A percentile compares a stretch with the other conserved stretches of the same genome.
These are phyloP conservation scores for Blepharisma undulans DNA, from an alignment of 169 alveolate genomes.

Conservation along the genomic window DNA sequence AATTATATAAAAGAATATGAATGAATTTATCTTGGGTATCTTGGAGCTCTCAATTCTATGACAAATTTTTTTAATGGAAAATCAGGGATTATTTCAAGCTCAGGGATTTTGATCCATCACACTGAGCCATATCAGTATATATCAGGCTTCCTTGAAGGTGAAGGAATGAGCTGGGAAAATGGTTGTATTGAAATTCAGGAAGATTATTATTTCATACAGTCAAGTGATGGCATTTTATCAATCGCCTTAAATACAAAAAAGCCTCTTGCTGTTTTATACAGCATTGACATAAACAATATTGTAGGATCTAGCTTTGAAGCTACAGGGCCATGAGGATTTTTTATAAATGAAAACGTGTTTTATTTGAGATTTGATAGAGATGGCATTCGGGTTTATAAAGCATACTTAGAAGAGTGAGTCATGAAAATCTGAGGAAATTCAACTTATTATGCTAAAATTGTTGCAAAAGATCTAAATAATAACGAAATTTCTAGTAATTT, in stretches of 20 bases:
- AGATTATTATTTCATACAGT: not conserved
- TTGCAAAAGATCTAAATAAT: not conserved
- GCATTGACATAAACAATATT: too few species aligned
- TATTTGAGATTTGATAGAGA: not conserved
- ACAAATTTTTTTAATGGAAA: not conserved
- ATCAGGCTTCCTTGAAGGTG: not conserved
- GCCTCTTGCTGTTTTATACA: not conserved
- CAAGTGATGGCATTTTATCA: not conserved
- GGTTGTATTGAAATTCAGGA: not conserved
- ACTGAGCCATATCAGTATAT: not conserved
- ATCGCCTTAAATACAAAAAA: not conserved
- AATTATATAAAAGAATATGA: not conserved
- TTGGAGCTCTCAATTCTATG: not conserved
- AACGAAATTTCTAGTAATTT: not conserved
- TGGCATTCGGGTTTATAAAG: not conserved
- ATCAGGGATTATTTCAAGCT: not conserved
- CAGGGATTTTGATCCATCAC: not conserved
- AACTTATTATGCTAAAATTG: not conserved
- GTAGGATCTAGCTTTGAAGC: not conserved
- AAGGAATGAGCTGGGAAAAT: not conserved
- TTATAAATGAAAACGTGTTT: not conserved
- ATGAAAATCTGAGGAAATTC: not conserved
- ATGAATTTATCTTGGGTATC: not conserved
- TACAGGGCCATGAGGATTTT: not conserved
- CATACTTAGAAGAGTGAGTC: not conserved